A percentile compares a stretch with the other conserved stretches of the same genome.
Conservation (phyloP, 371 early-diverging fungal species). For the Rhizopus stolonifer region DNA sequence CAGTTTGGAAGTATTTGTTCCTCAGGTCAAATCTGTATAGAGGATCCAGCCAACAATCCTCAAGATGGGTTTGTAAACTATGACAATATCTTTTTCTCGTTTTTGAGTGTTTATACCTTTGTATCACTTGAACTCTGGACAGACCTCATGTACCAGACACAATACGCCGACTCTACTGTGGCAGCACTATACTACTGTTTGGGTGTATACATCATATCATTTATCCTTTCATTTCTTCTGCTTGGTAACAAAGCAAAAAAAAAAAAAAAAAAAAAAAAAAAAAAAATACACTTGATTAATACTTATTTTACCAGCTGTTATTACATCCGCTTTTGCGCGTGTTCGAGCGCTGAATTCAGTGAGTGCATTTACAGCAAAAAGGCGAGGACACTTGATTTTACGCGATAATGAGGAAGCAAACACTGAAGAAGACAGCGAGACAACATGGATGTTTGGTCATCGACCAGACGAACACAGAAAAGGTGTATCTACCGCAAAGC, state of each 20-base stretch:
- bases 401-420: constrained; percentile 21
- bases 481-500: constrained; percentile 26
- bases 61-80: constrained; percentile 46
- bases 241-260: no score
- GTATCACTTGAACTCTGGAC: constrained; percentile 62
- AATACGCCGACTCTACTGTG: constrained; percentile 50
- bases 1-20: constrained; percentile 38
- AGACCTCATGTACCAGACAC: constrained; percentile 54
- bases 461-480: constrained; percentile 37
- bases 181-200: constrained; percentile 54
- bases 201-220: constrained; percentile 55
- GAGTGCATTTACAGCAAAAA: constrained; percentile 56
- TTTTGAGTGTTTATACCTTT: constrained; percentile 53
- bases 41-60: constrained; percentile 46
- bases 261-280: no score
- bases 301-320: constrained; percentile 64
- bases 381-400: constrained; percentile 28
- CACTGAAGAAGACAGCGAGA: constrained; percentile 24
- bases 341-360: constrained; percentile 52
- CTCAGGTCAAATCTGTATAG: constrained; percentile 51
- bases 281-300: no score
- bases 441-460: constrained; percentile 51
- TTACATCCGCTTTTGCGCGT: constrained; percentile 61
- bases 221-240: constrained; percentile 53
- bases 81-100: constrained; percentile 52